These are phyloP conservation scores for Physcomitrellopsis africana DNA, from an alignment of 225 moss, liverwort and hornwort species.

Conservation along the genomic window DNA sequence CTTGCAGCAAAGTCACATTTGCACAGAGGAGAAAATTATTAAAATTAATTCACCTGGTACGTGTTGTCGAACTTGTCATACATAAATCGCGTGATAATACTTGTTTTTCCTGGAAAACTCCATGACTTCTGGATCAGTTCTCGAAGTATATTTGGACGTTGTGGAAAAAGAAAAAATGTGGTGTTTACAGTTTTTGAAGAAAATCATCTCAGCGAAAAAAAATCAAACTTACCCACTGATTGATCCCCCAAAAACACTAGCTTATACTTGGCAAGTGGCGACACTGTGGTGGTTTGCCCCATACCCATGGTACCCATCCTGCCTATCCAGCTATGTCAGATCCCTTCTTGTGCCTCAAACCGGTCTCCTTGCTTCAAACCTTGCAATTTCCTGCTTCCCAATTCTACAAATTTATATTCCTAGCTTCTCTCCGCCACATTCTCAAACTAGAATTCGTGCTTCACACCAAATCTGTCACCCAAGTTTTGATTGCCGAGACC, in stretches of 20 bases:
- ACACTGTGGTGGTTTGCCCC: slow-evolving; percentile 78
- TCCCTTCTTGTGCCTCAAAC: slow-evolving; percentile 3
- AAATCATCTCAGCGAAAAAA: not conserved
- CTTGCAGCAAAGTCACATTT: not conserved
- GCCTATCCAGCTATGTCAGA: slow-evolving; percentile 19
- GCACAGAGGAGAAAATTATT: not conserved
- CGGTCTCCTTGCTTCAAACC: not conserved
- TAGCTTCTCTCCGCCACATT: slow-evolving; percentile 26
- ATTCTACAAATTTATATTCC: slow-evolving; percentile 18
- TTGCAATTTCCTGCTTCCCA: not conserved
- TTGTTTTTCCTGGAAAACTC: slow-evolving; percentile 73
- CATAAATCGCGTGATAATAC: slow-evolving; percentile 98
- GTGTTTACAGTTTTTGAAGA: not conserved
- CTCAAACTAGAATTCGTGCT: slow-evolving; percentile 21
- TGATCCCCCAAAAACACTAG: slow-evolving; percentile 96
- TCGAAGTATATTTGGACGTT: not conserved
- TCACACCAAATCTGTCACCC: not conserved
- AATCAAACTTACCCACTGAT: slow-evolving; percentile 60
- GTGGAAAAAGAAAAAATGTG: not conserved
- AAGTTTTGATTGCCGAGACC: not conserved
- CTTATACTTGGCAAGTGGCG: slow-evolving; percentile 93
- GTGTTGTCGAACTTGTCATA: slow-evolving; percentile 99
- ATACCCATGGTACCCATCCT: slow-evolving; percentile 70
- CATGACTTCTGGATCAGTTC: slow-evolving; percentile 4
- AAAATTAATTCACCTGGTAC: slow-evolving; percentile 68